A percentile compares a stretch with the other conserved stretches of the same genome.
phyloP scores from a whole-genome alignment of 495 filamentous ascomycete species.

The Penicillium simplicissimum region DNA sequence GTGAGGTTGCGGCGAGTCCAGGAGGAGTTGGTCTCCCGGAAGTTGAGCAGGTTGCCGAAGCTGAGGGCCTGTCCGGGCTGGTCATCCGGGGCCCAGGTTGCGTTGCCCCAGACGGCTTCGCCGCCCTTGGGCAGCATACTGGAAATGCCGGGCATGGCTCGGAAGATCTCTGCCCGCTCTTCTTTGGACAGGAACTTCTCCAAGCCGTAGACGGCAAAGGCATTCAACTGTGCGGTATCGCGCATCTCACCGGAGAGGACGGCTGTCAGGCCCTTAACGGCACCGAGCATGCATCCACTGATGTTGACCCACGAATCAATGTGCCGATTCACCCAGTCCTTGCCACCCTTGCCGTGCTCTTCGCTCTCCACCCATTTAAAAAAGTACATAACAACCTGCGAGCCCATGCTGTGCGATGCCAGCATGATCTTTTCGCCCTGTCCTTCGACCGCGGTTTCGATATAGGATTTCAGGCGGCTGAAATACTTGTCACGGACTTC shows the following conservation, averaged over 20 bases:
- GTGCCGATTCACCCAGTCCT: conserved; percentile 85
- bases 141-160: conserved; percentile 94
- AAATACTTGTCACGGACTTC: conserved; percentile 93
- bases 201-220: conserved; percentile 96
- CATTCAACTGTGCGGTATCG: conserved; percentile 94
- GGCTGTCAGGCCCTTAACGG: conserved; percentile 87
- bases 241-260: conserved; percentile 96
- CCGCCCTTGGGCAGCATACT: conserved; percentile 98
- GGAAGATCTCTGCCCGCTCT: conserved; percentile 90
- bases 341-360: conserved; percentile 76
- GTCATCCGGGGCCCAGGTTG: conserved; percentile 89
- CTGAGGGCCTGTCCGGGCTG: conserved; percentile 64
- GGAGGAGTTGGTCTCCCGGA: conserved; percentile 68
- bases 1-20: conserved; percentile 74
- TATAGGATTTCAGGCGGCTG: conserved; percentile 81
- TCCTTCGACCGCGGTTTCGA: conserved; percentile 74
- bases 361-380: conserved; percentile 93
- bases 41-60: conserved; percentile 84
- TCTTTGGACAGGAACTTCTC: conserved; percentile 91
- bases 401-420: conserved; percentile 96
- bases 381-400: conserved; percentile 93
- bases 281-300: conserved; percentile 95
- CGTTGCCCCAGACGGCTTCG: conserved; percentile 89
- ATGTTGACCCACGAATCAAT: conserved; percentile 98
- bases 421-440: conserved; percentile 78